These are phyloP conservation scores for Furcasterigmium sp. DNA, from an alignment of 2,329 filamentous ascomycete genomes.

Conservation along the genomic window DNA sequence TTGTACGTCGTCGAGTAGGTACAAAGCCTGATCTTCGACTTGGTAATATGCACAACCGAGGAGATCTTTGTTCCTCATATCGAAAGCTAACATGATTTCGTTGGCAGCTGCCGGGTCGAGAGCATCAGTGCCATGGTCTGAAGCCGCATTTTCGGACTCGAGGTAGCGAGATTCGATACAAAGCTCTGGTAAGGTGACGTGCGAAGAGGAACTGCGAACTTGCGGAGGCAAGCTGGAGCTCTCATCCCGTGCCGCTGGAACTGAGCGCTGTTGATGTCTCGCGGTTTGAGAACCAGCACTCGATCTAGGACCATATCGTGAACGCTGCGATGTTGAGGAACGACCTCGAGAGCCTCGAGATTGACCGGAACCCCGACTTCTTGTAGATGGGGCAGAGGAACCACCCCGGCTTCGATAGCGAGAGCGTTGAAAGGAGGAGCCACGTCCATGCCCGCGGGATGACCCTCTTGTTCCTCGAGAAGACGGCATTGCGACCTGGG, in stretches of 20 bases:
- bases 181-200: not conserved
- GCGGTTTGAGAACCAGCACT: not conserved
- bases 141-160: constrained; percentile 6
- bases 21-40: constrained; percentile 62
- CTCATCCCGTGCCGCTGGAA: no score
- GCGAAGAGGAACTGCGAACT: not conserved
- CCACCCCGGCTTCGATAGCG: no score
- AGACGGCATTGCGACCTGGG: constrained; percentile 4
- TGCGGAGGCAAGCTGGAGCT: not conserved
- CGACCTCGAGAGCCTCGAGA: not conserved
- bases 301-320: not conserved
- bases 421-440: not conserved
- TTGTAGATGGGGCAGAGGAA: no score
- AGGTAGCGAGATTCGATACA: not conserved
- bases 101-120: not conserved
- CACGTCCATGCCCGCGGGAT: not conserved
- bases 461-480: not conserved
- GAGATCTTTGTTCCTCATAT: constrained; percentile 63
- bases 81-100: constrained; percentile 76
- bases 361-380: no score
- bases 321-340: not conserved
- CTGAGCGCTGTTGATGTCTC: not conserved
- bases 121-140: not conserved
- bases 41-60: constrained; percentile 84
- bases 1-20: constrained; percentile 71